phyloP scores from a whole-genome alignment of 192 early-diverging fungal species.

The Linnemannia exigua region DNA sequence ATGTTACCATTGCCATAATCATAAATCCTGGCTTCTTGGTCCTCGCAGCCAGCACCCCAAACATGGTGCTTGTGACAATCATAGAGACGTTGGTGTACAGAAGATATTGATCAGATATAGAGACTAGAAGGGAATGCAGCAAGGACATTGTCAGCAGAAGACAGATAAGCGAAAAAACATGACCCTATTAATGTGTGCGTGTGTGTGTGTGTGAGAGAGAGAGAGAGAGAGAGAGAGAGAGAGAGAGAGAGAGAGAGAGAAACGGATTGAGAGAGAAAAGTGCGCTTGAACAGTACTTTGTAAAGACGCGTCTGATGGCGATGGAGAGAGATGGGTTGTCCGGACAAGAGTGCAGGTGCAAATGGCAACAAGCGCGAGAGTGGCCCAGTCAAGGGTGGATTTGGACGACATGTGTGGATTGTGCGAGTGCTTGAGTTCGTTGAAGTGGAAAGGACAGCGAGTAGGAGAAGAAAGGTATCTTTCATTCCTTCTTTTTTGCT shows the following conservation, averaged over 20 bases:
- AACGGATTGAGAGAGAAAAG: no score
- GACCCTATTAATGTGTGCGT: no score
- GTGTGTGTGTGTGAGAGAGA: no score
- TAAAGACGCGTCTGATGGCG: background rate
- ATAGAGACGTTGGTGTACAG: background rate
- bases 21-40: constrained; percentile 1
- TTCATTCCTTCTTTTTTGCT: background rate
- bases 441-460: background rate
- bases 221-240: no score
- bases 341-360: background rate
- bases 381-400: background rate
- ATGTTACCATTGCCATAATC: background rate
- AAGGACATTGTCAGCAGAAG: no score
- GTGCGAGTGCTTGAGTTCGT: background rate
- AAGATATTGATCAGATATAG: background rate
- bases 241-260: no score
- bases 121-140: background rate
- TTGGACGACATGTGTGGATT: background rate
- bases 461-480: background rate
- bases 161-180: no score
- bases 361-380: background rate
- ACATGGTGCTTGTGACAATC: background rate
- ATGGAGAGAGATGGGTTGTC: background rate
- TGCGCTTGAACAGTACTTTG: background rate
- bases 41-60: background rate